Evolutionary conservation across 345 rosid species (phyloP).

Genomic region (Pseudoturritis turrita): DNA sequence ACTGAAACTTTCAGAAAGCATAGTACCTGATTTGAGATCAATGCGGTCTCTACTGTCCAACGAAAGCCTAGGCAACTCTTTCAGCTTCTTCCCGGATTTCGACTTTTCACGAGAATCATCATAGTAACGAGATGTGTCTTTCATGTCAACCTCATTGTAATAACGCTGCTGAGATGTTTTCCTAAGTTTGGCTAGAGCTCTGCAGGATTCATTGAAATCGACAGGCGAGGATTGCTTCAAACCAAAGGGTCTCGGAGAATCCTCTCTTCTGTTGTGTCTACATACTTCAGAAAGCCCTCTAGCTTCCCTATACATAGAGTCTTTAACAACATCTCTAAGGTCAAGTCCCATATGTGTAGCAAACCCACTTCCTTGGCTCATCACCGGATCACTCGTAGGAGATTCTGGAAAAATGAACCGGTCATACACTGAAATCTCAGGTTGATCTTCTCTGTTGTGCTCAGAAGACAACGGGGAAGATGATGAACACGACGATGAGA

Average conservation of each 20-base stretch:
- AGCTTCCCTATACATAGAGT: conserved; percentile 81
- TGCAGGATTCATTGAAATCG: conserved; percentile 66
- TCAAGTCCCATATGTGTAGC: conserved; percentile 49
- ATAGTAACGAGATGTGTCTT: conserved; percentile 54
- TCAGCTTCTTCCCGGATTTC: conserved; percentile 55
- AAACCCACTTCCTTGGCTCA: conserved; percentile 45
- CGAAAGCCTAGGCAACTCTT: conserved; percentile 72
- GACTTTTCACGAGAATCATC: conserved; percentile 60
- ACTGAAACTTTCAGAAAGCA: conserved; percentile 34
- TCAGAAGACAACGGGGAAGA: conserved; percentile 73
- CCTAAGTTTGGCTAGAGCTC: conserved; percentile 54
- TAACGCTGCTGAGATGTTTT: conserved; percentile 58
- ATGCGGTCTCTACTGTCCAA: conserved; percentile 54
- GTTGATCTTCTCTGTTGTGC: conserved; percentile 43
- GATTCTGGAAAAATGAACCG: conserved; percentile 54
- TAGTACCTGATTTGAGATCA: conserved; percentile 37
- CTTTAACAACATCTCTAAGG: conserved; percentile 83
- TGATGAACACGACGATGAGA: conserved; percentile 88
- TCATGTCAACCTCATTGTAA: conserved; percentile 42
- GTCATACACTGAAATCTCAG: conserved; percentile 51
- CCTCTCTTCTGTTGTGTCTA: conserved; percentile 54
- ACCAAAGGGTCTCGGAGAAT: conserved; percentile 61
- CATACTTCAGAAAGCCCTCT: conserved; percentile 52
- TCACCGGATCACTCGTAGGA: conserved; percentile 47
- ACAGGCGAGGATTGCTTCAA: conserved; percentile 45